Conservation (phyloP, 2,329 filamentous ascomycete species). For the Fusarium poae region DNA sequence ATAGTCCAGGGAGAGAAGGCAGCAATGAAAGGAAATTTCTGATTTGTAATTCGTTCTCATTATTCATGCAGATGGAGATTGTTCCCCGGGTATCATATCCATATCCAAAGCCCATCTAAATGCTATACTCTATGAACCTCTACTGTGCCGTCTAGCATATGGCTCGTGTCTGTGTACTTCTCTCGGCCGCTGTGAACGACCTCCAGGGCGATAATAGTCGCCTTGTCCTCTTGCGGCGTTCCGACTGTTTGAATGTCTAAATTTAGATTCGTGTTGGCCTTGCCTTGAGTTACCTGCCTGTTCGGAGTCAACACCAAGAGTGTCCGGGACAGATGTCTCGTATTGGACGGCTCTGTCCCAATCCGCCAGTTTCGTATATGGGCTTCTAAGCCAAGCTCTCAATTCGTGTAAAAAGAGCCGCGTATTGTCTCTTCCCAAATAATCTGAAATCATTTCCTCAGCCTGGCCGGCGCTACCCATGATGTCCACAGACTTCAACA, state of each 20-base stretch:
- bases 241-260: neutral
- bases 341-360: conserved; percentile 91
- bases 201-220: conserved; percentile 48
- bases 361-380: conserved; percentile 75
- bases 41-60: neutral
- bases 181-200: conserved; percentile 13
- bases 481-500: conserved; percentile 85
- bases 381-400: conserved; percentile 84
- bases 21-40: neutral
- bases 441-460: conserved; percentile 82
- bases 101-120: conserved; percentile 26
- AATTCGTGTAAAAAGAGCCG: conserved; percentile 87
- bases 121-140: conserved; percentile 4
- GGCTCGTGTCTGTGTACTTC: conserved; percentile 29
- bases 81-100: conserved; percentile 44
- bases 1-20: neutral
- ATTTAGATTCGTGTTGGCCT: conserved; percentile 1
- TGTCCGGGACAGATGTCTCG: conserved; percentile 25
- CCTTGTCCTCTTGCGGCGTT: conserved; percentile 25
- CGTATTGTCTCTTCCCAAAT: conserved; percentile 80
- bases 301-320: neutral
- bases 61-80: conserved; percentile 25
- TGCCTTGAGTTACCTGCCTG: neutral
- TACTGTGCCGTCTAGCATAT: conserved; percentile 27
- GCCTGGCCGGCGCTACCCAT: conserved; percentile 83